Conservation (phyloP, 2,329 filamentous ascomycete species). For the Elsinoe batatas region DNA sequence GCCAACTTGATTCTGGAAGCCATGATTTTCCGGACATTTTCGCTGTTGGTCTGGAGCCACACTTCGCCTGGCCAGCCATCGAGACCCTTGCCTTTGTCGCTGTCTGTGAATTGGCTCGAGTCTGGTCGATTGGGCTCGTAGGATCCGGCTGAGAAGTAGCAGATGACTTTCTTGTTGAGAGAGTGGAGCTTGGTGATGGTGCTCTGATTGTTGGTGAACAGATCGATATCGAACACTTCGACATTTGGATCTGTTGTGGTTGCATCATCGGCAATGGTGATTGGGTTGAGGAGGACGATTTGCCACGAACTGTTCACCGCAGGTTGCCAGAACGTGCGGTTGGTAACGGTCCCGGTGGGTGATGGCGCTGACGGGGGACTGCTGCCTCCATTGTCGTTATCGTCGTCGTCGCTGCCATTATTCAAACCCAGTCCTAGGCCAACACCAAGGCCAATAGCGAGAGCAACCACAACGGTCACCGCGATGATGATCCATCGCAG, state of each 20-base stretch:
- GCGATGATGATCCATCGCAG: slow-evolving; percentile 9
- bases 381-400: background rate
- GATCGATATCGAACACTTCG: slow-evolving; percentile 51
- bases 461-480: slow-evolving; percentile 13
- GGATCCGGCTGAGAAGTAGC: slow-evolving; percentile 65
- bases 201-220: slow-evolving; percentile 43
- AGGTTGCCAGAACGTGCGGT: slow-evolving; percentile 41
- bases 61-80: slow-evolving; percentile 57
- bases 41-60: slow-evolving; percentile 53
- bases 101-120: slow-evolving; percentile 41
- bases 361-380: background rate
- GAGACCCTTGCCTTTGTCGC: slow-evolving; percentile 49
- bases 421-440: slow-evolving; percentile 14
- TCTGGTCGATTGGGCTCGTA: slow-evolving; percentile 57
- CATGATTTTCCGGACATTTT: slow-evolving; percentile 56
- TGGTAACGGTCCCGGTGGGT: slow-evolving; percentile 11
- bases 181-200: slow-evolving; percentile 41
- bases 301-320: slow-evolving; percentile 48
- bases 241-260: slow-evolving; percentile 40
- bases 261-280: slow-evolving; percentile 28
- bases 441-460: slow-evolving; percentile 15
- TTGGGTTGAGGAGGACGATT: slow-evolving; percentile 44
- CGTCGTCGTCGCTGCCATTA: slow-evolving; percentile 2
- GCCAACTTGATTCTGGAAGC: slow-evolving; percentile 49
- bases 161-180: slow-evolving; percentile 53